Conservation (phyloP, 192 early-diverging fungal species). For the Coemansia sp. region DNA sequence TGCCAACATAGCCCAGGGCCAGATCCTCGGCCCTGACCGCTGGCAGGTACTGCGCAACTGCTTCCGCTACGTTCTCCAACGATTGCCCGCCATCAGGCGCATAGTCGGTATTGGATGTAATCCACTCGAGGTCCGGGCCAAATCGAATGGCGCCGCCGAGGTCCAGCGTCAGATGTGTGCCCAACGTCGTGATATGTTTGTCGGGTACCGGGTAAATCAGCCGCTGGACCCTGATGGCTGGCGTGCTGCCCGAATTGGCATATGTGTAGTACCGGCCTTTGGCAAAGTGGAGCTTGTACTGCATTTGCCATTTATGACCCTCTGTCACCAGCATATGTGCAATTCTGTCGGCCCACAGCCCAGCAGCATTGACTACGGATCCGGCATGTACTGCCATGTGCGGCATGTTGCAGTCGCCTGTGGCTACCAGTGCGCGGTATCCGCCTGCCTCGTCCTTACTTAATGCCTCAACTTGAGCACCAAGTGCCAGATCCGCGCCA, state of each 20-base stretch:
- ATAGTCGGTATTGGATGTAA: constrained; percentile 60
- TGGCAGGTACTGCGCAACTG: constrained; percentile 66
- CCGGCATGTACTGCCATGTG: constrained; percentile 55
- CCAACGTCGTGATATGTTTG: constrained; percentile 64
- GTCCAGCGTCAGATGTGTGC: constrained; percentile 79
- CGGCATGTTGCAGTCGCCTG: constrained; percentile 40
- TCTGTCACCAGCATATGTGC: constrained; percentile 45
- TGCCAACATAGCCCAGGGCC: constrained; percentile 70
- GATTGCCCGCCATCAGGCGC: constrained; percentile 43
- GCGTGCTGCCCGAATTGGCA: constrained; percentile 11
- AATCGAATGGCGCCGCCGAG: constrained; percentile 72
- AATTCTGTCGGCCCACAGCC: constrained; percentile 68
- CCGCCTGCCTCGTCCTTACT: constrained; percentile 12
- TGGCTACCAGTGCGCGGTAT: constrained; percentile 56
- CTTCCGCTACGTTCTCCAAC: constrained; percentile 48
- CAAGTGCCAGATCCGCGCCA: constrained; percentile 58
- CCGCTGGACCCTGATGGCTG: constrained; percentile 44
- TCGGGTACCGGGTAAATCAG: constrained; percentile 85
- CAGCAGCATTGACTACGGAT: constrained; percentile 75
- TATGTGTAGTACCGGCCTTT: constrained; percentile 80
- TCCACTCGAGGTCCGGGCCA: constrained; percentile 73
- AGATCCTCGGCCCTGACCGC: constrained; percentile 58
- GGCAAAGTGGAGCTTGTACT: constrained; percentile 67
- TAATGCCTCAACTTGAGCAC: constrained; percentile 54
- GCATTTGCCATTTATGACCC: constrained; percentile 16